Evolutionary conservation across 2,329 filamentous ascomycete species (phyloP).

Genomic region (Fusarium citri): DNA sequence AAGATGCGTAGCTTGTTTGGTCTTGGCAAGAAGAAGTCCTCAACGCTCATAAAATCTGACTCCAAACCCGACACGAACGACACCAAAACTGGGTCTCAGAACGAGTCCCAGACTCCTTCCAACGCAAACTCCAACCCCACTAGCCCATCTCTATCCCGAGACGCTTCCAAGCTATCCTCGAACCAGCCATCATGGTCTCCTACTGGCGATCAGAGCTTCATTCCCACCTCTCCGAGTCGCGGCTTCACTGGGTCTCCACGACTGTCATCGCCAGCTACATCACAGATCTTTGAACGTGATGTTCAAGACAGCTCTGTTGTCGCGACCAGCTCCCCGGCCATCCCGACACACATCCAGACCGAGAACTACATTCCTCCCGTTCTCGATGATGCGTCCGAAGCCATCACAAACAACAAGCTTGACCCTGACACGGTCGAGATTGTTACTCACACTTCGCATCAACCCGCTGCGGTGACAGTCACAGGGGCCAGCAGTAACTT

Average conservation of each 20-base stretch:
- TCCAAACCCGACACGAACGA: constrained; percentile 22
- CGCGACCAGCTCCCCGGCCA: constrained; percentile 82
- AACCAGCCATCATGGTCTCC: constrained; percentile 57
- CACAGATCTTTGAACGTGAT: constrained; percentile 92
- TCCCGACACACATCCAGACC: constrained; percentile 91
- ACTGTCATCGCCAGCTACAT: constrained; percentile 80
- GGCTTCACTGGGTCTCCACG: constrained; percentile 78
- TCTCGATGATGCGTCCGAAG: constrained; percentile 88
- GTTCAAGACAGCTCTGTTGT: constrained; percentile 82
- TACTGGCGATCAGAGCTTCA: constrained; percentile 57
- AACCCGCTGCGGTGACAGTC: constrained; percentile 78
- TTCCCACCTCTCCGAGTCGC: constrained; percentile 73
- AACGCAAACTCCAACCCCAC: constrained; percentile 51
- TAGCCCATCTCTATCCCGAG: constrained; percentile 50
- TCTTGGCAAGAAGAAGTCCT: constrained; percentile 70
- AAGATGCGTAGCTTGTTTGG: constrained; percentile 70
- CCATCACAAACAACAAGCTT: constrained; percentile 87
- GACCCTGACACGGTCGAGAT: constrained; percentile 94
- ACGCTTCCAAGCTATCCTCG: constrained; percentile 54
- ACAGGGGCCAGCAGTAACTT: constrained; percentile 57
- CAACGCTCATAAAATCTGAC: constrained; percentile 29
- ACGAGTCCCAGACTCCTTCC: constrained; percentile 47
- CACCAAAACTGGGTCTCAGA: constrained; percentile 27
- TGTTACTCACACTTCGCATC: constrained; percentile 85
- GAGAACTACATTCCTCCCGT: constrained; percentile 95